A percentile compares a stretch with the other conserved stretches of the same genome.
phyloP scores from a whole-genome alignment of 2,329 filamentous ascomycete species.

The Colletotrichum spaethianum region DNA sequence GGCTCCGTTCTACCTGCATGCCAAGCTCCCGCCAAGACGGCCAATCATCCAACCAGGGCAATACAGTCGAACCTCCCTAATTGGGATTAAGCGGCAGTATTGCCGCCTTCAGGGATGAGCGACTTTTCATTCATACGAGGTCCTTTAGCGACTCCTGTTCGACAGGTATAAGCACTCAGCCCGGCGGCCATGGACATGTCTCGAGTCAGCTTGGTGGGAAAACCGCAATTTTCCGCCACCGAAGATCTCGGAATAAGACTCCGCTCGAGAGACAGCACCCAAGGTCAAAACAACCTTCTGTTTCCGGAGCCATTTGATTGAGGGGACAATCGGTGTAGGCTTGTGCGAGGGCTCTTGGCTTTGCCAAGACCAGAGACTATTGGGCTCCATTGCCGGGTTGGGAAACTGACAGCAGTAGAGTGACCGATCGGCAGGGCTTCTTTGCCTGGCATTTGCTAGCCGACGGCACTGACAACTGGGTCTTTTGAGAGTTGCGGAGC shows the following conservation, averaged over 20 bases:
- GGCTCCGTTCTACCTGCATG: slow-evolving; percentile 15
- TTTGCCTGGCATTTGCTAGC: background rate
- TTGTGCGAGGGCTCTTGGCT: background rate
- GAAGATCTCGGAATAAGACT: background rate
- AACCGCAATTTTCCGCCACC: background rate
- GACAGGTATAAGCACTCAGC: background rate
- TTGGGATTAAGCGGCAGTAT: background rate
- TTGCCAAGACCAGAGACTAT: slow-evolving; percentile 11
- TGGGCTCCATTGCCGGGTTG: slow-evolving; percentile 10
- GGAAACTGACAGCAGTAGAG: background rate
- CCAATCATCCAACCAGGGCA: slow-evolving; percentile 29
- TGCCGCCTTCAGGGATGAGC: background rate
- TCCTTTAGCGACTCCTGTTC: background rate
- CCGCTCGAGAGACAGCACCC: background rate
- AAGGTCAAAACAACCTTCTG: slow-evolving; percentile 17
- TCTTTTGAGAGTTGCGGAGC: background rate
- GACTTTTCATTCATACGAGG: background rate
- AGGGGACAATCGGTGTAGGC: slow-evolving; percentile 1
- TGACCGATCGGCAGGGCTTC: background rate
- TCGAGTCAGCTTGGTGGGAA: background rate
- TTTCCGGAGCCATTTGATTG: background rate
- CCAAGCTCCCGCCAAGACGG: slow-evolving; percentile 34
- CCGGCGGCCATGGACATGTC: too few relatives aligned
- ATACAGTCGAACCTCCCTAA: slow-evolving; percentile 27
- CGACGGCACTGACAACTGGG: background rate